phyloP scores from a whole-genome alignment of 805 yeast species.

The Isabelozyma heimii region DNA sequence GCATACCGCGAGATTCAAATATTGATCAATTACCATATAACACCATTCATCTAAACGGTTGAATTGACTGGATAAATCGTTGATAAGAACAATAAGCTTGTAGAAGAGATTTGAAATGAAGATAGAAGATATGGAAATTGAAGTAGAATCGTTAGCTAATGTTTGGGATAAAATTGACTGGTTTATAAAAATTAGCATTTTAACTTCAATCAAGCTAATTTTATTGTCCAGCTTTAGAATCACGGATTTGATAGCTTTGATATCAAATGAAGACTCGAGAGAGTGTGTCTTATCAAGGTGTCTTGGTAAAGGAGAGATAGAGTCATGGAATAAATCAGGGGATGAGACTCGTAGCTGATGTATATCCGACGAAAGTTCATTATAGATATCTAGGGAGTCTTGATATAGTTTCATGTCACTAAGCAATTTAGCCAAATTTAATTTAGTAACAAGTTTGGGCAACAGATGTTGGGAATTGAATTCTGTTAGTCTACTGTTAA shows the following conservation, averaged over 20 bases:
- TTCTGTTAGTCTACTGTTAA: slow-evolving; percentile 5
- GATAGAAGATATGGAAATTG: slow-evolving; percentile 41
- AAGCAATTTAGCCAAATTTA: slow-evolving; percentile 51
- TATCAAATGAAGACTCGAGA: slow-evolving; percentile 11
- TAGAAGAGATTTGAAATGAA: slow-evolving; percentile 39
- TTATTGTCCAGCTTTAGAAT: not conserved
- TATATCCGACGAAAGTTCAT: slow-evolving; percentile 36
- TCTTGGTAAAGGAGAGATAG: slow-evolving; percentile 3
- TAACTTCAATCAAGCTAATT: slow-evolving; percentile 22
- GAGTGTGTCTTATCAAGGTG: slow-evolving; percentile 2
- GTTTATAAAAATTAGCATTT: slow-evolving; percentile 33
- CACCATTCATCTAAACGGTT: slow-evolving; percentile 36
- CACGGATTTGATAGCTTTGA: not conserved
- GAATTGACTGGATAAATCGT: slow-evolving; percentile 30
- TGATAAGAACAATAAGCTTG: slow-evolving; percentile 36
- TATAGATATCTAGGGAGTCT: slow-evolving; percentile 57
- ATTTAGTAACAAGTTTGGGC: slow-evolving; percentile 38
- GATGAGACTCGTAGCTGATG: slow-evolving; percentile 1
- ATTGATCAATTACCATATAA: slow-evolving; percentile 39
- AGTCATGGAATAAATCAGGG: slow-evolving; percentile 4
- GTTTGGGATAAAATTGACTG: slow-evolving; percentile 34
- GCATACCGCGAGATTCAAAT: slow-evolving; percentile 22
- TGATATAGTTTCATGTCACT: slow-evolving; percentile 56
- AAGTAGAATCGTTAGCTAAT: slow-evolving; percentile 31
- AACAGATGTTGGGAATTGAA: not conserved